These are phyloP conservation scores for Pythium grandisporangium DNA, from an alignment of 352 stramenopile genomes.

Conservation along the genomic window DNA sequence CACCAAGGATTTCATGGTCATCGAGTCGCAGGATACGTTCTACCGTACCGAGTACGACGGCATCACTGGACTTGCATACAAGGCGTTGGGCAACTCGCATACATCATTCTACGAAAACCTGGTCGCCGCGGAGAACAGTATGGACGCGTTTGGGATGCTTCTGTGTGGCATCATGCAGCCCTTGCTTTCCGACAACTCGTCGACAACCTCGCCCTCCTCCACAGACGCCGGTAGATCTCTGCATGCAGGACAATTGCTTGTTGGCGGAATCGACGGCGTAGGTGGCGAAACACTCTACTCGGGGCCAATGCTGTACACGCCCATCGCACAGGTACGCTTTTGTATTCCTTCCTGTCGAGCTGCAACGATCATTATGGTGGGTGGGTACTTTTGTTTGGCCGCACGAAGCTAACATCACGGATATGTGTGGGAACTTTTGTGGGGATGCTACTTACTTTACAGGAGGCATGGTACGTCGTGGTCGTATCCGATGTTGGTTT, in stretches of 20 bases:
- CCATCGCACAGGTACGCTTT: slow-evolving; percentile 38
- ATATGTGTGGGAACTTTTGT: background rate
- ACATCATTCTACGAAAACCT: slow-evolving; percentile 43
- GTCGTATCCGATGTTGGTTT: slow-evolving; percentile 67
- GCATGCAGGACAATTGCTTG: slow-evolving; percentile 50
- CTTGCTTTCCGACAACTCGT: slow-evolving; percentile 23
- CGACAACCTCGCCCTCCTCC: slow-evolving; percentile 38
- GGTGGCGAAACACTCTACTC: slow-evolving; percentile 49
- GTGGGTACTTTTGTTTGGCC: too few species aligned
- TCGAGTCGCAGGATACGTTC: slow-evolving; percentile 68
- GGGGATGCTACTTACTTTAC: background rate
- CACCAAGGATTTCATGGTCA: slow-evolving; percentile 63
- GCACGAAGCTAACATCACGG: too few species aligned
- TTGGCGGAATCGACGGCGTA: slow-evolving; percentile 50
- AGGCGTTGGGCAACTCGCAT: slow-evolving; percentile 32
- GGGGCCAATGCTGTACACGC: slow-evolving; percentile 70
- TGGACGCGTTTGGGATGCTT: slow-evolving; percentile 62
- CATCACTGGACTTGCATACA: slow-evolving; percentile 68
- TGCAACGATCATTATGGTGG: too few species aligned
- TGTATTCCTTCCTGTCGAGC: background rate
- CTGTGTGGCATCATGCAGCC: slow-evolving; percentile 76
- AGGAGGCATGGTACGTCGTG: slow-evolving; percentile 82
- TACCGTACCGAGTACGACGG: slow-evolving; percentile 68
- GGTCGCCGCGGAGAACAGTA: slow-evolving; percentile 21
- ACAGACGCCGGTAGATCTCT: too few species aligned